Percentiles rank a stretch among this genome's conserved stretches.
Conservation (phyloP, 495 filamentous ascomycete species). For the Parathielavia appendiculata region DNA sequence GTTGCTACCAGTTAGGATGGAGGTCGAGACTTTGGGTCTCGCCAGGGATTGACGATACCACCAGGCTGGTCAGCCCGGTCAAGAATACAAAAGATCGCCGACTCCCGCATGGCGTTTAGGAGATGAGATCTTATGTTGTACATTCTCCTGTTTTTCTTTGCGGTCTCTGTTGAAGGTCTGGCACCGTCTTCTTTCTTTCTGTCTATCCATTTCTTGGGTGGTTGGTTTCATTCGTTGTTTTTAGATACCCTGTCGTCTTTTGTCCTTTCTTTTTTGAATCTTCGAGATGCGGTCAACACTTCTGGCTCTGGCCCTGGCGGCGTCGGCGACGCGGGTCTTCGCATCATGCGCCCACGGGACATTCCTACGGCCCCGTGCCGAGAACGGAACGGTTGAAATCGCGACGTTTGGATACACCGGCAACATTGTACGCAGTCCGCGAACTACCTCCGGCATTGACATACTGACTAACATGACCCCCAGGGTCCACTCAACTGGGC, state of each 20-base stretch:
- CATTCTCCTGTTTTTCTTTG: constrained; percentile 14
- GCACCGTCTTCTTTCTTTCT: constrained; percentile 20
- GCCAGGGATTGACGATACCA: background rate
- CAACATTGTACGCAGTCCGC: constrained; percentile 22
- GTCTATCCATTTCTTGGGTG: background rate
- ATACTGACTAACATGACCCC: background rate
- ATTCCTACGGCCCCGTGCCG: constrained; percentile 34
- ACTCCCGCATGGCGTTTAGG: background rate
- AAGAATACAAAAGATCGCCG: constrained; percentile 10
- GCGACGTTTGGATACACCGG: constrained; percentile 49
- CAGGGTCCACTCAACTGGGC: constrained; percentile 57
- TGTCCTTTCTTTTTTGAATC: background rate
- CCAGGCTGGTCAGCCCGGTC: background rate
- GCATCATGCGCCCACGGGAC: constrained; percentile 31
- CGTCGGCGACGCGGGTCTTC: constrained; percentile 27
- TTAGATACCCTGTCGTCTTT: background rate
- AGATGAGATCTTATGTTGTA: constrained; percentile 9
- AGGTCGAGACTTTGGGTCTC: constrained; percentile 7
- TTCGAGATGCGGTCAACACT: constrained; percentile 17
- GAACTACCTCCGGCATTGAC: background rate
- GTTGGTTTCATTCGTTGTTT: constrained; percentile 11
- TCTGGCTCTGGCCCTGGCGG: constrained; percentile 21
- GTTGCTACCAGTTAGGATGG: too few species aligned
- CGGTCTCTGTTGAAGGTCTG: constrained; percentile 24
- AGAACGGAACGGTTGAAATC: constrained; percentile 30